Evolutionary conservation across 495 filamentous ascomycete genomes (phyloP).

Genomic region (Podospora didyma): DNA sequence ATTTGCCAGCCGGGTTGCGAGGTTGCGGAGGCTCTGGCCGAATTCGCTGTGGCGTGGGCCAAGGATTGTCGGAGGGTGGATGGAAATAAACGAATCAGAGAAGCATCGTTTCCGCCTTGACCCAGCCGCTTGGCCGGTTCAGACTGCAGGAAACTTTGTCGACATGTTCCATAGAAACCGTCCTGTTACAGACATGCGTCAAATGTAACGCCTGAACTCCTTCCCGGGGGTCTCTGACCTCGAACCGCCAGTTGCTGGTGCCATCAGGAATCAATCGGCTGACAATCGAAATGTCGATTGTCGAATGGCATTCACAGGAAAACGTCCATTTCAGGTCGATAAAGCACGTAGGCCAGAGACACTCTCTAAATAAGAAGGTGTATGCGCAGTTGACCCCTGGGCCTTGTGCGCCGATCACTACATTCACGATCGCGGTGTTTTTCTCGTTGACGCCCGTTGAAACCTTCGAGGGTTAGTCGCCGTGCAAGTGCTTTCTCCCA

Average conservation of each 20-base stretch:
- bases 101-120: slow-evolving; percentile 24
- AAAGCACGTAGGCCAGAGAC: too few species aligned
- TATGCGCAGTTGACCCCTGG: neutral
- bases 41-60: slow-evolving; percentile 4
- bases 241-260: neutral
- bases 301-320: neutral
- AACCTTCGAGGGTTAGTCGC: neutral
- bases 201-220: slow-evolving; percentile 34
- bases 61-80: slow-evolving; percentile 14
- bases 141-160: slow-evolving; percentile 23
- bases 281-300: slow-evolving; percentile 4
- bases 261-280: slow-evolving; percentile 1
- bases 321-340: neutral
- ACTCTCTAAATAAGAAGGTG: neutral
- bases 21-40: slow-evolving; percentile 2
- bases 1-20: neutral
- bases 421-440: neutral
- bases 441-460: neutral
- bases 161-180: slow-evolving; percentile 31
- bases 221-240: neutral
- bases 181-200: slow-evolving; percentile 45
- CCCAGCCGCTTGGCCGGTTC: slow-evolving; percentile 15
- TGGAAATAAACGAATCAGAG: slow-evolving; percentile 33
- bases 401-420: neutral
- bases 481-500: neutral